Conservation (phyloP, 495 filamentous ascomycete species). For the Tricharina praecox region DNA sequence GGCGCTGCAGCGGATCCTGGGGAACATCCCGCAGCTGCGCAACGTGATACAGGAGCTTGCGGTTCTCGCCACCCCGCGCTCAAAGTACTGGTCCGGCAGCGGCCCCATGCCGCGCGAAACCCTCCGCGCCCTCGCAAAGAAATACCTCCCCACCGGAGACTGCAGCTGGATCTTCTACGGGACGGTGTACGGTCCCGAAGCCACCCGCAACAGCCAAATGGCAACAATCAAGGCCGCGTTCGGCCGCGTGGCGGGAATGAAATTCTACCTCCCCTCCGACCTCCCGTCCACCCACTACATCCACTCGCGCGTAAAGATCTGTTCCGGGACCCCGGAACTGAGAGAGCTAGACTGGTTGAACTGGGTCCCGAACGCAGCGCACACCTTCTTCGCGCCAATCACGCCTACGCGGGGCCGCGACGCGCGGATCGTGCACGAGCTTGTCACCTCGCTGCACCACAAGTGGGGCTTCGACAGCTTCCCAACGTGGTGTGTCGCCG, state of each 20-base stretch:
- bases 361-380: constrained; percentile 37
- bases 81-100: constrained; percentile 30
- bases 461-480: constrained; percentile 35
- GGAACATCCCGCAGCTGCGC: constrained; percentile 40
- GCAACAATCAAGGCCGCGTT: constrained; percentile 29
- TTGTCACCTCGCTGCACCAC: constrained; percentile 24
- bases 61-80: constrained; percentile 31
- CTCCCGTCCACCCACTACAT: constrained; percentile 15
- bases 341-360: constrained; percentile 38
- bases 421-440: constrained; percentile 24
- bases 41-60: constrained; percentile 37
- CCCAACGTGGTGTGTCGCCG: constrained; percentile 33
- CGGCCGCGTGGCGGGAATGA: constrained; percentile 26
- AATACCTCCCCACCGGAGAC: constrained; percentile 30
- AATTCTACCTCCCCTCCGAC: constrained; percentile 27
- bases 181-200: constrained; percentile 31
- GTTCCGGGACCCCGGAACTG: constrained; percentile 31
- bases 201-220: constrained; percentile 22
- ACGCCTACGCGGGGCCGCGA: constrained; percentile 32
- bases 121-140: constrained; percentile 28
- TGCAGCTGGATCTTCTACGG: constrained; percentile 38
- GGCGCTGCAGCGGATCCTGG: constrained; percentile 34
- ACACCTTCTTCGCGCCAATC: constrained; percentile 39
- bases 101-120: constrained; percentile 29
- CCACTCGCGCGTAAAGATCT: constrained; percentile 16